Evolutionary conservation across 208 protist species (phyloP).

Genomic region (Angomonas deanei): DNA sequence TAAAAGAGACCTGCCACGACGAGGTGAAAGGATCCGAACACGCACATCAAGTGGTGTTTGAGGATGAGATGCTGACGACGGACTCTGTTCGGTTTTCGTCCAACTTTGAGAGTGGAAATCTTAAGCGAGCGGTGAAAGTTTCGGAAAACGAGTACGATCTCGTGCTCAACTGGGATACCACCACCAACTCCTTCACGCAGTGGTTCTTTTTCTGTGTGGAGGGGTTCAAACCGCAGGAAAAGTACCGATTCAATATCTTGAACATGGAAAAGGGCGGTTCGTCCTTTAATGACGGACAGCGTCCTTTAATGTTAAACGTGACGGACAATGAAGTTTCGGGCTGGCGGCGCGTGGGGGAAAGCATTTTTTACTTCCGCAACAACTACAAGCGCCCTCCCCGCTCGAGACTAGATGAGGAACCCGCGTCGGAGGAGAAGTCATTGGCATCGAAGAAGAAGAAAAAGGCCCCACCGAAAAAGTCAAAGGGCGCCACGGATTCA

Average conservation of each 20-base stretch:
- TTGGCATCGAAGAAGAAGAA: neutral
- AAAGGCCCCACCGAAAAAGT: slow-evolving; percentile 3
- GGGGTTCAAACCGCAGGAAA: slow-evolving; percentile 49
- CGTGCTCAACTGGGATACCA: slow-evolving; percentile 90
- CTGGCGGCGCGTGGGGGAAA: slow-evolving; percentile 60
- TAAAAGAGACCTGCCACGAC: slow-evolving; percentile 30
- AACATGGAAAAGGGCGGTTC: slow-evolving; percentile 94
- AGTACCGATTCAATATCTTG: slow-evolving; percentile 95
- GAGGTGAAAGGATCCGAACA: slow-evolving; percentile 19
- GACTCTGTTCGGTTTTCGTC: slow-evolving; percentile 80
- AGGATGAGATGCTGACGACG: slow-evolving; percentile 4
- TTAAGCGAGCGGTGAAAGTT: slow-evolving; percentile 87
- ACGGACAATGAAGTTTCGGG: neutral
- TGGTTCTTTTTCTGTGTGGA: slow-evolving; percentile 95
- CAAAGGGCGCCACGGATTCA: neutral
- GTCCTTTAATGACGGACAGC: slow-evolving; percentile 94
- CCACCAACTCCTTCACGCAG: slow-evolving; percentile 94
- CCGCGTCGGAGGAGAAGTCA: slow-evolving; percentile 6
- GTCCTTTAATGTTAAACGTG: slow-evolving; percentile 87
- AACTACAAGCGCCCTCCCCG: slow-evolving; percentile 53
- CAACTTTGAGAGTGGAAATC: slow-evolving; percentile 94
- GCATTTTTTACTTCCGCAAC: slow-evolving; percentile 85
- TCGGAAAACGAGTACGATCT: slow-evolving; percentile 92
- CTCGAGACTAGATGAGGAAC: slow-evolving; percentile 10
- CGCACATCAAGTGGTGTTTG: slow-evolving; percentile 18